These are phyloP conservation scores for Purpureocillium lavendulum DNA, from an alignment of 2,329 filamentous ascomycete genomes.

Conservation along the genomic window DNA sequence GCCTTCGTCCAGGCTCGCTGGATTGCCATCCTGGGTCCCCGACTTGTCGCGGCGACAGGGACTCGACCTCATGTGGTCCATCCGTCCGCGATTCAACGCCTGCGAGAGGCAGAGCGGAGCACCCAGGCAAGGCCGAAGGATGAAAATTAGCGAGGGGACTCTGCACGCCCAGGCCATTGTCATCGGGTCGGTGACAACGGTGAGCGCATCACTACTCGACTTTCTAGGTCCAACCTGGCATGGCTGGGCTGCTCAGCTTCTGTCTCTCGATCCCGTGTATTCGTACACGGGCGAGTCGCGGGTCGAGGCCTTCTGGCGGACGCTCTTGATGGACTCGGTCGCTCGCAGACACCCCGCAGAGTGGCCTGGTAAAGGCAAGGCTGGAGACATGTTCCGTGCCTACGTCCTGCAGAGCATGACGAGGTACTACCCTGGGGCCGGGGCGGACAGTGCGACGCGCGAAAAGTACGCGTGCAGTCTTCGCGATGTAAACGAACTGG, in stretches of 20 bases:
- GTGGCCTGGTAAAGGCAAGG: background rate
- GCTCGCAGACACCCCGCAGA: constrained; percentile 2
- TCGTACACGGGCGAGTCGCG: constrained; percentile 4
- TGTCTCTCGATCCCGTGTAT: constrained; percentile 5
- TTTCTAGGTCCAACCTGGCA: background rate
- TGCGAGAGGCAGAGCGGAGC: too few species aligned
- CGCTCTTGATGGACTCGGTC: constrained; percentile 7
- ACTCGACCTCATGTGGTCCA: constrained; percentile 3
- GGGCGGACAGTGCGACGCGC: background rate
- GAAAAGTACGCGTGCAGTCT: background rate
- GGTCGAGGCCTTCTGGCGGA: constrained; percentile 10
- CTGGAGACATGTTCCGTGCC: constrained; percentile 1
- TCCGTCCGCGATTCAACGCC: constrained; percentile 2
- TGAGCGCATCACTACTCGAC: constrained; percentile 1
- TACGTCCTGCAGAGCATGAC: constrained; percentile 1
- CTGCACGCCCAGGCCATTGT: background rate
- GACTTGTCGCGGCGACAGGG: constrained; percentile 10
- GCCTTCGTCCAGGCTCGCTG: constrained; percentile 3
- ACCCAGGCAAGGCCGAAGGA: background rate
- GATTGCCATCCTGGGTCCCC: constrained; percentile 12
- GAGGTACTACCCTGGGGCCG: background rate
- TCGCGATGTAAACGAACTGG: background rate
- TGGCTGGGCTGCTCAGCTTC: constrained; percentile 7
- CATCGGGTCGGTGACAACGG: background rate
- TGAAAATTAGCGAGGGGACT: background rate